Percentiles rank a stretch among this genome's conserved stretches.
Conservation (phyloP, 768 basidiomycete genomes). For the Heimioporus sp. region DNA sequence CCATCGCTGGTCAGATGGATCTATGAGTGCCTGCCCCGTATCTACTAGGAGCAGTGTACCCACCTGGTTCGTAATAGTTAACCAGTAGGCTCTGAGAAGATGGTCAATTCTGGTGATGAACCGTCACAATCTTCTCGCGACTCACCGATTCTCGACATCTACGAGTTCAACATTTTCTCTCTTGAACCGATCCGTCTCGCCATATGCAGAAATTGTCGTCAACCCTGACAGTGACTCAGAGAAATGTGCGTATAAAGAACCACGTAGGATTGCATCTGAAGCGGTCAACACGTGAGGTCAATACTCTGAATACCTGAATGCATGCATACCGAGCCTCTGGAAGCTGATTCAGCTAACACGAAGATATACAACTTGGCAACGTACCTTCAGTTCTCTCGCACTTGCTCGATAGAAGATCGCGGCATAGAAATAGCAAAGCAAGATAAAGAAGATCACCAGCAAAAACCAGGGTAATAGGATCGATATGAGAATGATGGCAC, state of each 20-base stretch:
- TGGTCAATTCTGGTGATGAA: background rate
- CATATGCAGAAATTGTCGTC: slow-evolving; percentile 86
- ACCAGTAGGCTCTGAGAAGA: slow-evolving; percentile 69
- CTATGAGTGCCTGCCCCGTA: background rate
- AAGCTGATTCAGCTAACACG: slow-evolving; percentile 5
- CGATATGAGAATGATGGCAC: slow-evolving; percentile 76
- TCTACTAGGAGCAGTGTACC: background rate
- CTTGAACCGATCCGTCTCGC: slow-evolving; percentile 73
- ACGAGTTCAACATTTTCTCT: slow-evolving; percentile 72
- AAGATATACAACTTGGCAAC: slow-evolving; percentile 5
- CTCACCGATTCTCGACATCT: slow-evolving; percentile 79
- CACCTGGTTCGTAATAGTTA: slow-evolving; percentile 81
- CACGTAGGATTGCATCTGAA: slow-evolving; percentile 79
- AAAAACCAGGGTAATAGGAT: slow-evolving; percentile 84
- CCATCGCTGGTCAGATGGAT: slow-evolving; percentile 55
- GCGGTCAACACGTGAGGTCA: background rate
- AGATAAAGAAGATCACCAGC: slow-evolving; percentile 62
- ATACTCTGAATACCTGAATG: too few species aligned
- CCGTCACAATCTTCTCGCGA: background rate
- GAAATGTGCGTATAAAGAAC: slow-evolving; percentile 88
- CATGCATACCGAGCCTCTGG: slow-evolving; percentile 51
- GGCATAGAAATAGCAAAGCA: slow-evolving; percentile 61
- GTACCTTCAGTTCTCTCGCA: slow-evolving; percentile 82
- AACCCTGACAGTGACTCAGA: slow-evolving; percentile 87
- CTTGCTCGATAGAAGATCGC: slow-evolving; percentile 84